Conservation (phyloP, 148 eudicot species). For the Cornus kousa region DNA sequence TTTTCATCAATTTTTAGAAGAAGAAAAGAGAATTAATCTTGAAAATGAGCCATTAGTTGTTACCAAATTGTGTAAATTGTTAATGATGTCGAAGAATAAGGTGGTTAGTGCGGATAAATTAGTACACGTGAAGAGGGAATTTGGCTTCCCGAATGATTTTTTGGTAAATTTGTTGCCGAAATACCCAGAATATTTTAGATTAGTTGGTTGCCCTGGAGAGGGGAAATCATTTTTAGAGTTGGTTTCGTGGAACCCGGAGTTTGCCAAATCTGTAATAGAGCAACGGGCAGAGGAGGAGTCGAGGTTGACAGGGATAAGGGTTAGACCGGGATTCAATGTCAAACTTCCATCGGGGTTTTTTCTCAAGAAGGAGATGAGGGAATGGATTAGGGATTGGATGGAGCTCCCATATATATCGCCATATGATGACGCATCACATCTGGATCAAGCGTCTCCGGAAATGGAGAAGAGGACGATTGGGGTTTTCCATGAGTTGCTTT, state of each 20-base stretch:
- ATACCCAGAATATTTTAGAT: slow-evolving; percentile 52
- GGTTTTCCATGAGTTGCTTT: slow-evolving; percentile 81
- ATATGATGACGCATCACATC: slow-evolving; percentile 57
- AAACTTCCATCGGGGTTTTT: slow-evolving; percentile 67
- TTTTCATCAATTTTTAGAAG: slow-evolving; percentile 42
- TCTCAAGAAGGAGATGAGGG: slow-evolving; percentile 85
- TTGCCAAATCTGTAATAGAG: slow-evolving; percentile 57
- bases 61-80: slow-evolving; percentile 59
- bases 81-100: slow-evolving; percentile 73
- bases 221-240: slow-evolving; percentile 53
- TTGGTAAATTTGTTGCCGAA: slow-evolving; percentile 47
- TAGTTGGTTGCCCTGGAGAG: slow-evolving; percentile 46
- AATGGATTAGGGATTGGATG: slow-evolving; percentile 95
- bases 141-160: slow-evolving; percentile 80
- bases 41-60: slow-evolving; percentile 54
- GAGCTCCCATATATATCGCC: slow-evolving; percentile 87
- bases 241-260: slow-evolving; percentile 59
- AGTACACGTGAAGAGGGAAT: slow-evolving; percentile 71
- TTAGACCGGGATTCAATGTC: slow-evolving; percentile 68
- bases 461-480: slow-evolving; percentile 94
- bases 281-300: slow-evolving; percentile 66
- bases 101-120: slow-evolving; percentile 63
- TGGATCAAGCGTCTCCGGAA: slow-evolving; percentile 60
- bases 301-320: slow-evolving; percentile 54
- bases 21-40: slow-evolving; percentile 39